Percentiles rank a stretch among this genome's conserved stretches.
Conservation (phyloP, 208 protist species). For the Trypanosoma melophagium region DNA sequence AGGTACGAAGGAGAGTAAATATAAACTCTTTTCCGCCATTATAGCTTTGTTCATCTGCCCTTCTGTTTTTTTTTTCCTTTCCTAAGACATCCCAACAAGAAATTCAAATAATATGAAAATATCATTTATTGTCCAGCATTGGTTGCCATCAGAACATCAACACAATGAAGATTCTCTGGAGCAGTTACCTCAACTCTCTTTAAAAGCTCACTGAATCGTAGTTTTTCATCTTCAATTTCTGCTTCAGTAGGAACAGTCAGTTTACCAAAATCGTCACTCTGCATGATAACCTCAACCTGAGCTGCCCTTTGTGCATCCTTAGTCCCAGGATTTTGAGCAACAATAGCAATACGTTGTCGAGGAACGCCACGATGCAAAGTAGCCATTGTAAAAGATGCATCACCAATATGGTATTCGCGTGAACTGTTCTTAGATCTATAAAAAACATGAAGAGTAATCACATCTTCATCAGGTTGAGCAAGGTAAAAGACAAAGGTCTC, state of each 20-base stretch:
- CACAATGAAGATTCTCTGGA: slow-evolving; percentile 76
- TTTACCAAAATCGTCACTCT: slow-evolving; percentile 85
- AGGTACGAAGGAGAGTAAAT: too few species aligned
- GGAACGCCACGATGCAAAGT: slow-evolving; percentile 73
- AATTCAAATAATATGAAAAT: slow-evolving; percentile 44
- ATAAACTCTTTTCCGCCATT: too few species aligned
- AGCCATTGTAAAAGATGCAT: slow-evolving; percentile 85
- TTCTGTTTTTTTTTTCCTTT: slow-evolving; percentile 3
- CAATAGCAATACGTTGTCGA: slow-evolving; percentile 70
- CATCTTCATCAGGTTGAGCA: slow-evolving; percentile 83
- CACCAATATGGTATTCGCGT: slow-evolving; percentile 79
- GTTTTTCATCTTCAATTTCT: slow-evolving; percentile 65
- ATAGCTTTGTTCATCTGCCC: too few species aligned
- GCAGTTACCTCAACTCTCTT: slow-evolving; percentile 50
- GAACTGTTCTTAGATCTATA: slow-evolving; percentile 70
- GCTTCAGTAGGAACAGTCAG: slow-evolving; percentile 47
- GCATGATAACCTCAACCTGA: slow-evolving; percentile 68
- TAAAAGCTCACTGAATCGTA: slow-evolving; percentile 63
- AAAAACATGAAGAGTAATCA: slow-evolving; percentile 89
- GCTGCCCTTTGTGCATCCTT: slow-evolving; percentile 61
- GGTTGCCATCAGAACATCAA: slow-evolving; percentile 76
- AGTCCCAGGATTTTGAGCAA: slow-evolving; percentile 78
- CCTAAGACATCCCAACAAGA: too few species aligned
- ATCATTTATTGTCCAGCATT: slow-evolving; percentile 1
- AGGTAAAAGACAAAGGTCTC: slow-evolving; percentile 88